These are phyloP conservation scores for Geosmithia morbida DNA, from an alignment of 2,329 filamentous ascomycete genomes.

Conservation along the genomic window DNA sequence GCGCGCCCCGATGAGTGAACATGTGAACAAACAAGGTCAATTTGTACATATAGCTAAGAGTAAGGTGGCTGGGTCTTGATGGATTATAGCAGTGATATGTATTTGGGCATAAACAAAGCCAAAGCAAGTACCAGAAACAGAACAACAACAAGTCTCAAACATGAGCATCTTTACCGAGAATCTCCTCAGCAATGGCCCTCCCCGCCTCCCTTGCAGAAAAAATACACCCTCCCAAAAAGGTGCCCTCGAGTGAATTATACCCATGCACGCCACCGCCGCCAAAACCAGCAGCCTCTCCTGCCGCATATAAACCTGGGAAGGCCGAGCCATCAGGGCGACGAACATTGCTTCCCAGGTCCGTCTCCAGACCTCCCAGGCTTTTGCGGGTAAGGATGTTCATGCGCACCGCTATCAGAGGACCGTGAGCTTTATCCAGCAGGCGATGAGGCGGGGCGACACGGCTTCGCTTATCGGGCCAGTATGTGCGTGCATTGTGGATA, in stretches of 20 bases:
- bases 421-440: constrained; percentile 37
- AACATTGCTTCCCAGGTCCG: constrained; percentile 40
- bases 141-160: not conserved
- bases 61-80: too few species aligned
- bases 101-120: not conserved
- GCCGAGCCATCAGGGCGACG: constrained; percentile 30
- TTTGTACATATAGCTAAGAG: too few species aligned
- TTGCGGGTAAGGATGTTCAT: constrained; percentile 48
- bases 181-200: constrained; percentile 35
- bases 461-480: constrained; percentile 36
- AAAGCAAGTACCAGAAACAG: not conserved
- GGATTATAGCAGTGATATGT: too few species aligned
- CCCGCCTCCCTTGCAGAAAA: constrained; percentile 46
- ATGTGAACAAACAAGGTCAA: too few species aligned
- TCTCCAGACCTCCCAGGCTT: constrained; percentile 45
- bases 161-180: constrained; percentile 4
- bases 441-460: constrained; percentile 39
- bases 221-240: constrained; percentile 47
- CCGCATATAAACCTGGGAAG: constrained; percentile 43
- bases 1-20: too few species aligned
- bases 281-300: constrained; percentile 45
- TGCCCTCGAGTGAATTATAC: constrained; percentile 47
- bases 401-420: constrained; percentile 44
- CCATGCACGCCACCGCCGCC: constrained; percentile 49
- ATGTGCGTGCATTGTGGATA: constrained; percentile 38